Evolutionary conservation across 805 yeast genomes (phyloP).

Genomic region (Barnettozyma californica): DNA sequence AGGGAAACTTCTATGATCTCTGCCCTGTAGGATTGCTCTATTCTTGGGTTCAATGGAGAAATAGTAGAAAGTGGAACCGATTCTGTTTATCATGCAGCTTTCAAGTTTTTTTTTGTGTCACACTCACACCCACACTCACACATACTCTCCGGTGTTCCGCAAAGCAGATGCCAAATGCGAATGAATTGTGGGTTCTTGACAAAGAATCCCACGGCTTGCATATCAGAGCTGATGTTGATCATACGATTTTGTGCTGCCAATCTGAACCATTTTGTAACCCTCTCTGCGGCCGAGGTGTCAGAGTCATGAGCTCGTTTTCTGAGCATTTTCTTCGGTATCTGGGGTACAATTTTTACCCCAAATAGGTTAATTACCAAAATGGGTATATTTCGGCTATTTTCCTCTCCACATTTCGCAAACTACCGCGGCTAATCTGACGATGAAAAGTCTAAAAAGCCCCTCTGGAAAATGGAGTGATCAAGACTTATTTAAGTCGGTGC

Average conservation of each 20-base stretch:
- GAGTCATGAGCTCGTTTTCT: not conserved
- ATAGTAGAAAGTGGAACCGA: too few species aligned
- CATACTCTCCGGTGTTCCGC: not conserved
- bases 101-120: not conserved
- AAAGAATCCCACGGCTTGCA: not conserved
- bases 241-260: not conserved
- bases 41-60: too few species aligned
- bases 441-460: not conserved
- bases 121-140: not conserved
- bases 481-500: not conserved
- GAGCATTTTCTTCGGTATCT: not conserved
- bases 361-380: not conserved
- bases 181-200: not conserved
- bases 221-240: not conserved
- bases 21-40: too few species aligned
- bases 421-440: slow-evolving; percentile 1
- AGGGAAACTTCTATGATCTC: too few species aligned
- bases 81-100: too few species aligned
- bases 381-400: slow-evolving; percentile 1
- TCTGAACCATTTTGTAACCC: not conserved
- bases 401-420: slow-evolving; percentile 1
- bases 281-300: not conserved
- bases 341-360: not conserved
- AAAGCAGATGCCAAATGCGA: not conserved
- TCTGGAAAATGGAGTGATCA: slow-evolving; percentile 2